A percentile compares a stretch with the other conserved stretches of the same genome.
Conservation (phyloP, 2,329 filamentous ascomycete genomes). For the Exserohilum rostratum region DNA sequence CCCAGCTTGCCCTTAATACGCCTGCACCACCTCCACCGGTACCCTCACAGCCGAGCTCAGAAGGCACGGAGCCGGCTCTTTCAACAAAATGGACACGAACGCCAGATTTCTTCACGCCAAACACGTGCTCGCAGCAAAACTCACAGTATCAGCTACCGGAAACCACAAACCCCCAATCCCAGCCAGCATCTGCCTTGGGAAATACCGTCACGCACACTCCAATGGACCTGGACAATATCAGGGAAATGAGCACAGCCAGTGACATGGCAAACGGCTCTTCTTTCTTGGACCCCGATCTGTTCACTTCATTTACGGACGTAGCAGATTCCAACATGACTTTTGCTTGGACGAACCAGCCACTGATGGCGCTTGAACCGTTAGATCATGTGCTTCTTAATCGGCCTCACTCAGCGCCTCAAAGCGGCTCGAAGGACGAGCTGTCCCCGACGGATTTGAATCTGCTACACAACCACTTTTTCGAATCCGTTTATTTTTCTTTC, state of each 20-base stretch:
- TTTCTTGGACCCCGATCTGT: neutral
- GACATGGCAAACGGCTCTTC: neutral
- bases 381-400: neutral
- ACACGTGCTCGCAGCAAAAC: neutral
- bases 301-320: neutral
- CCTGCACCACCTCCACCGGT: neutral
- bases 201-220: neutral
- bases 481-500: neutral
- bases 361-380: neutral
- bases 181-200: neutral
- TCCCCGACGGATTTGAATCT: neutral
- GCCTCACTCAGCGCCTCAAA: neutral
- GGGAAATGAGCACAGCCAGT: neutral
- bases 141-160: neutral
- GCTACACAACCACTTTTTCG: neutral
- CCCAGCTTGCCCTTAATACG: neutral
- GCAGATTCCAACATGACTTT: neutral
- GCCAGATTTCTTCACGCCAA: neutral
- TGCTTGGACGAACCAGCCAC: neutral
- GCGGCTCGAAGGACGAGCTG: neutral
- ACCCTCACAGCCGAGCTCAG: neutral
- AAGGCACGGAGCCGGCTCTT: neutral
- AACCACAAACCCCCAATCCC: neutral
- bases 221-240: neutral
- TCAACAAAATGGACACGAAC: neutral